These are phyloP conservation scores for Pythium plurisporium DNA, from an alignment of 352 stramenopile species.

Conservation along the genomic window DNA sequence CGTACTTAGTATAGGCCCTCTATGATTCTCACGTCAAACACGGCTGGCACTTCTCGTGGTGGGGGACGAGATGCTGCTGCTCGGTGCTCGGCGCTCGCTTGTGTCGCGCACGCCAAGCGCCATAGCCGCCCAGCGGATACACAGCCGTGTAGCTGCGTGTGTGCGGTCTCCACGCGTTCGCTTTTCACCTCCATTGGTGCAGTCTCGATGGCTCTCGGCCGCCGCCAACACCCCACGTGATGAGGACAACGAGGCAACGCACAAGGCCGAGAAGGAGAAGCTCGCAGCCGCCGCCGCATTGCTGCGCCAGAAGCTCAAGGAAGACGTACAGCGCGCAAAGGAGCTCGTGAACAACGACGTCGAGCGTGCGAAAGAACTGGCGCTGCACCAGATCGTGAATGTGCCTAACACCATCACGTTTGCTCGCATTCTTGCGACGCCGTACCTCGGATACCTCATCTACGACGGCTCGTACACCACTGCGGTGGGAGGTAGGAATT, in stretches of 20 bases:
- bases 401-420: constrained; percentile 81
- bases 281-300: constrained; percentile 21
- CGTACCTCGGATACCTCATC: constrained; percentile 74
- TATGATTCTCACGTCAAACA: constrained; percentile 11
- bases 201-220: constrained; percentile 6
- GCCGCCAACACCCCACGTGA: constrained; percentile 6
- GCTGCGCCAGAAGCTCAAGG: constrained; percentile 40
- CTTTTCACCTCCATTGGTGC: not conserved
- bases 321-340: constrained; percentile 21
- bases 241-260: constrained; percentile 17
- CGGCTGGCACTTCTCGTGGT: not conserved
- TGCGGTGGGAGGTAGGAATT: constrained; percentile 55
- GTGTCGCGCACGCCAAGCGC: not conserved
- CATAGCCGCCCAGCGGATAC: constrained; percentile 11
- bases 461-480: constrained; percentile 57
- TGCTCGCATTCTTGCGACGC: constrained; percentile 66
- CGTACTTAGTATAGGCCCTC: constrained; percentile 1
- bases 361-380: constrained; percentile 24
- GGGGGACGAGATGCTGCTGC: constrained; percentile 2
- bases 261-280: constrained; percentile 11
- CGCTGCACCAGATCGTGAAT: constrained; percentile 71
- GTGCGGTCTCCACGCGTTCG: not conserved
- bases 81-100: not conserved
- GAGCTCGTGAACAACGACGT: constrained; percentile 46
- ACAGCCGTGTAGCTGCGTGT: not conserved